Conservation (phyloP, 495 filamentous ascomycete species). For the Aspergillus ellipticus region DNA sequence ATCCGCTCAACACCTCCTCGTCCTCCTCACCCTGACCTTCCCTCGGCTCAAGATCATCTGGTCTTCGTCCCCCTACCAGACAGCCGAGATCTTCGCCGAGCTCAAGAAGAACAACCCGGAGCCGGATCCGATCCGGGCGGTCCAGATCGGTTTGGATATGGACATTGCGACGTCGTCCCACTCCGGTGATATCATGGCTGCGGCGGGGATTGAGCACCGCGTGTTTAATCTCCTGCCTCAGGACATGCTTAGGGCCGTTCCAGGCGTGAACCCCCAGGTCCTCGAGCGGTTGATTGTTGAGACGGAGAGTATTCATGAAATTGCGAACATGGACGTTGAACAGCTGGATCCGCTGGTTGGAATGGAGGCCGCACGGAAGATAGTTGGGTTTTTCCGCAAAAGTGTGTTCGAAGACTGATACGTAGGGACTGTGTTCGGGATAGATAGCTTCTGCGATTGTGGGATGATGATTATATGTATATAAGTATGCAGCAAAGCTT, state of each 20-base stretch:
- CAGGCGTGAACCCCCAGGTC: conserved; percentile 79
- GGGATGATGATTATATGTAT: conserved; percentile 15
- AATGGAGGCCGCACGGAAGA: conserved; percentile 71
- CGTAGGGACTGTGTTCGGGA: too few relatives aligned
- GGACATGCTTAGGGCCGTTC: conserved; percentile 85
- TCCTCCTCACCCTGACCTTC: conserved; percentile 89
- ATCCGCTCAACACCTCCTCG: conserved; percentile 88
- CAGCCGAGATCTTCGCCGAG: conserved; percentile 92
- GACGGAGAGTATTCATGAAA: conserved; percentile 70
- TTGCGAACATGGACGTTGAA: conserved; percentile 80
- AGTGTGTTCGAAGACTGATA: conserved; percentile 71
- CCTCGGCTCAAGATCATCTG: conserved; percentile 87
- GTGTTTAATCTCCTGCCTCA: conserved; percentile 65
- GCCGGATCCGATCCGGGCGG: conserved; percentile 85
- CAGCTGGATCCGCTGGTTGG: conserved; percentile 73
- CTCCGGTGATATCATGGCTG: conserved; percentile 56
- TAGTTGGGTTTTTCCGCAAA: conserved; percentile 78
- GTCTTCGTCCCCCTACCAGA: conserved; percentile 91
- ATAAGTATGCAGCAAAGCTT: background rate
- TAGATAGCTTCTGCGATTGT: too few relatives aligned
- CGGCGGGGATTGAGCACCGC: conserved; percentile 48
- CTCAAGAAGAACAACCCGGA: conserved; percentile 85
- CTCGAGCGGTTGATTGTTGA: conserved; percentile 65
- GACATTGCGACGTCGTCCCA: conserved; percentile 51
- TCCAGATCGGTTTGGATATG: conserved; percentile 72